Evolutionary conservation across 2,329 filamentous ascomycete genomes (phyloP).

Genomic region (Pyricularia sp.): DNA sequence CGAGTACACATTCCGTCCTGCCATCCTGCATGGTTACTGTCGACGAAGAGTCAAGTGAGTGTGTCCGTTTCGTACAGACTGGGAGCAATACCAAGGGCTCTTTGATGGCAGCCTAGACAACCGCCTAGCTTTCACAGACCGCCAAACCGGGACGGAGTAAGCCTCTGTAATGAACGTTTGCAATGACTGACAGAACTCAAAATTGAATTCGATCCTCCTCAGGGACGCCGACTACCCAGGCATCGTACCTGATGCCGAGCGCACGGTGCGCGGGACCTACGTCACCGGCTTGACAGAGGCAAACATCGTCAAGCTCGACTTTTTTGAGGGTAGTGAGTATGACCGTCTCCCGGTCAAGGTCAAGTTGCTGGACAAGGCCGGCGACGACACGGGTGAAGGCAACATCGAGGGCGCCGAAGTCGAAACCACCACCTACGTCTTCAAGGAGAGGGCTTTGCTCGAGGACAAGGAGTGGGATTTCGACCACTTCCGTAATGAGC

Average conservation of each 20-base stretch:
- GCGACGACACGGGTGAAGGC: constrained; percentile 28
- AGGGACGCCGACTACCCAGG: constrained; percentile 67
- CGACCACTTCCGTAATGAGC: constrained; percentile 69
- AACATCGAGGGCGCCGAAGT: constrained; percentile 35
- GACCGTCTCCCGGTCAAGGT: constrained; percentile 44
- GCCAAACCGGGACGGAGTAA: not conserved
- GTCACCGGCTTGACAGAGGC: constrained; percentile 70
- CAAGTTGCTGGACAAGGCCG: constrained; percentile 32
- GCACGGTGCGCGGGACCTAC: constrained; percentile 62
- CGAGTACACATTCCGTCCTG: constrained; percentile 59
- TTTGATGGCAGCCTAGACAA: not conserved
- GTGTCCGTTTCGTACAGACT: not conserved
- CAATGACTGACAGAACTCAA: not conserved
- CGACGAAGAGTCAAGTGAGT: constrained; percentile 53
- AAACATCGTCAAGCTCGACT: constrained; percentile 67
- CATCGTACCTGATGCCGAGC: constrained; percentile 49
- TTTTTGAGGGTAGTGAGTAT: constrained; percentile 76
- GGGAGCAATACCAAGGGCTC: not conserved
- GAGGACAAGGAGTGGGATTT: constrained; percentile 83
- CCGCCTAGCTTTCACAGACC: not conserved
- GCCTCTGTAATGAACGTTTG: not conserved
- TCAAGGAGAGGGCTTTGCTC: constrained; percentile 37
- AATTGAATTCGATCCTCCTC: not conserved
- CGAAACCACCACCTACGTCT: constrained; percentile 58
- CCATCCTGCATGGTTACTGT: constrained; percentile 63